A percentile compares a stretch with the other conserved stretches of the same genome.
Conservation (phyloP, 129 eudicot species). For the Tanacetum coccineum region DNA sequence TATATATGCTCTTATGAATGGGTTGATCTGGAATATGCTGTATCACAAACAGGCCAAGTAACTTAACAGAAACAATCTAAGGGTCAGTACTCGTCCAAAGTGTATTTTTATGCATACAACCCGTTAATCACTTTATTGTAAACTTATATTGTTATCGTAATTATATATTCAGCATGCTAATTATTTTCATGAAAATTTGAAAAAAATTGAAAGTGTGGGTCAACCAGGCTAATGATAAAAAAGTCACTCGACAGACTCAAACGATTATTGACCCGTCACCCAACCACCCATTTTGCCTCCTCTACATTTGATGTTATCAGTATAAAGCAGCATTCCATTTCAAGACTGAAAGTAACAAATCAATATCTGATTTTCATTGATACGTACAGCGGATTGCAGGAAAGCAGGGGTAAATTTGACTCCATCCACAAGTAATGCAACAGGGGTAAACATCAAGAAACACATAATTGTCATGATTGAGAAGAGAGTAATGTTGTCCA, state of each 20-base stretch:
- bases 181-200: no score
- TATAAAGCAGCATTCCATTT: slow-evolving; percentile 4
- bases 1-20: not conserved
- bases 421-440: slow-evolving; percentile 69
- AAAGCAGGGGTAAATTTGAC: slow-evolving; percentile 85
- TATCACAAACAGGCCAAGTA: no score
- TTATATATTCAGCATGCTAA: no score
- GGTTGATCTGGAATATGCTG: no score
- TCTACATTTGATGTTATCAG: not conserved
- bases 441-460: slow-evolving; percentile 70
- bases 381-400: slow-evolving; percentile 85
- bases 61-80: no score
- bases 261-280: not conserved
- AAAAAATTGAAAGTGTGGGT: no score
- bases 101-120: no score
- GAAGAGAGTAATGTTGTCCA: slow-evolving; percentile 96
- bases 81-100: no score
- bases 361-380: slow-evolving; percentile 4
- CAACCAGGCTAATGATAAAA: no score
- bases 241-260: no score
- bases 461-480: slow-evolving; percentile 94
- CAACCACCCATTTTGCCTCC: not conserved
- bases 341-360: not conserved
- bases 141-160: no score
- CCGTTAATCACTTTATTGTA: no score